Conservation (phyloP, 805 yeast species). For the Cyberlindnera subsufficiens region DNA sequence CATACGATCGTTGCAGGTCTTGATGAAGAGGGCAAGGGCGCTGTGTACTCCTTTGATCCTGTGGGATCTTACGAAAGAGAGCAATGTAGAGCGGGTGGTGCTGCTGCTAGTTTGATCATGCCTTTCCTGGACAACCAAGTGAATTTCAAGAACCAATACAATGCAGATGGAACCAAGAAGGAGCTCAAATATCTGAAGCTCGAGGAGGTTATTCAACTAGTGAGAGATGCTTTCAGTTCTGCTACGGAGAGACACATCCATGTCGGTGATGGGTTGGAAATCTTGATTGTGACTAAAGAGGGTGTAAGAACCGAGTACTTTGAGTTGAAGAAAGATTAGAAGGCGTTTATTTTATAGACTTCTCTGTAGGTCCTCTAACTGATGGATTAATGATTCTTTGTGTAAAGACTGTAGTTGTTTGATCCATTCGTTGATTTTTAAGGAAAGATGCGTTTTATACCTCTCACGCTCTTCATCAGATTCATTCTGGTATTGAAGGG, state of each 20-base stretch:
- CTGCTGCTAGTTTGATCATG: slow-evolving; percentile 93
- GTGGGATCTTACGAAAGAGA: slow-evolving; percentile 97
- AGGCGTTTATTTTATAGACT: neutral
- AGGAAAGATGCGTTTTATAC: slow-evolving; percentile 1
- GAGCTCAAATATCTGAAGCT: slow-evolving; percentile 58
- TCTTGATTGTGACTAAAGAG: slow-evolving; percentile 85
- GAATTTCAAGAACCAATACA: slow-evolving; percentile 87
- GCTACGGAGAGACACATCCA: slow-evolving; percentile 98
- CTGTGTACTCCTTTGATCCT: slow-evolving; percentile 94
- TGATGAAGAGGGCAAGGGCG: slow-evolving; percentile 82
- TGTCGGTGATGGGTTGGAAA: slow-evolving; percentile 95
- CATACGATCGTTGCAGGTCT: slow-evolving; percentile 93
- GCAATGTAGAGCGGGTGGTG: slow-evolving; percentile 97
- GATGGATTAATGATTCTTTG: slow-evolving; percentile 6
- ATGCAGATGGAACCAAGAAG: slow-evolving; percentile 63
- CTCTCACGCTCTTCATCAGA: slow-evolving; percentile 1
- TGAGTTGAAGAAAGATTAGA: slow-evolving; percentile 82
- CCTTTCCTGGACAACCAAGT: slow-evolving; percentile 98
- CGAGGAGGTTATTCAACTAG: slow-evolving; percentile 83
- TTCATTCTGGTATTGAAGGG: slow-evolving; percentile 1
- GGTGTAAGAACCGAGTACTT: slow-evolving; percentile 81
- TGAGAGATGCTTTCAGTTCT: slow-evolving; percentile 89
- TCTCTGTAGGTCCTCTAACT: slow-evolving; percentile 11
- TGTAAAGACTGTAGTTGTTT: neutral
- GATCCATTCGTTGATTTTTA: slow-evolving; percentile 9